Base-by-base conservation (phyloP, 2,329 filamentous ascomycete genomes). In the Aspergillus chevalieri region DNA sequence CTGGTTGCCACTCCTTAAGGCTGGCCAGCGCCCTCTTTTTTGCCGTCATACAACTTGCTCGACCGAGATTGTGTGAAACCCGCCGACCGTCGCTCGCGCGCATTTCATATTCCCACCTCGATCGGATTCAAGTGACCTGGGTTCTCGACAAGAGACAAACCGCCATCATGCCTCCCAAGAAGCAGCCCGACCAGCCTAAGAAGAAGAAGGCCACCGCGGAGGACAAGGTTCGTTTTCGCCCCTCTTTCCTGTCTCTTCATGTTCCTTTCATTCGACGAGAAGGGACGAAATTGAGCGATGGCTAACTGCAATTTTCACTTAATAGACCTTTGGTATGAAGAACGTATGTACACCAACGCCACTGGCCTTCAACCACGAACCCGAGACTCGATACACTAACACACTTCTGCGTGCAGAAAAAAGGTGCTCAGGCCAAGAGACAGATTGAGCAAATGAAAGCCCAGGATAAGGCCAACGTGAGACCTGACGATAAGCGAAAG, bases 301-400 rank as follows among this genome's bases (percentile, higher is more conserved):
- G 50, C 58, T 65, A 48, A 63, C 49, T 42, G 41, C 45, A 50
- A 9, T 42, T 33, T 39, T 36, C 43, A 44, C n/a, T 28, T 47
- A 21, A 43, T 52, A 79, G 76, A 95, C 93, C 44, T 98, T 98
- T 79, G 93, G 93, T 63, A 97, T 98, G 93, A 98, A 98, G 77
- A 98, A 98, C 69, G 76, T 78, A 72, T 60, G 73, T 70, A 49
- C 51, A 39, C 44, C 52, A 43, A 19, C 38, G 17, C 26, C 21
- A 26, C 42, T 14, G 42, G 26, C 21, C 44, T 39, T 46, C 43
- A 48, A 12, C 19, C 10, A 21, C 17, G 10, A 17, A 12, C 38
- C 38, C 38, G 38, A 14, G 4, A 12, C 26, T 30, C 26, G 26
- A 30, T 30, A 30, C 10, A 36, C 38, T 41, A 41, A 41, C 38